Evolutionary conservation across 225 moss, liverwort and hornwort genomes (phyloP), one percentile per base, ranked within the genome.

Genomic region (Ulota crispa): DNA sequence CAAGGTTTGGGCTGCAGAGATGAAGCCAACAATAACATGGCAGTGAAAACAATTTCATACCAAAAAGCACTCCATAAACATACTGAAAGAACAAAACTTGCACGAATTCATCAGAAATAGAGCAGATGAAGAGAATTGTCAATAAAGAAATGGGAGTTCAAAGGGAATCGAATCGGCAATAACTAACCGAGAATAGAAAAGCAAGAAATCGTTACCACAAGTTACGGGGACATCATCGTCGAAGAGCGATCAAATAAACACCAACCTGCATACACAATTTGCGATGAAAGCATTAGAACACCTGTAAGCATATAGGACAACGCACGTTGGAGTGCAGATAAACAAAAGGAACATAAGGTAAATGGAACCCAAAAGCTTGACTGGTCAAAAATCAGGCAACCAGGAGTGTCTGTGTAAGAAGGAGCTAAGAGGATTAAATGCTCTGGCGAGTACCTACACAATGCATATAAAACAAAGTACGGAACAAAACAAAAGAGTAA

Each of bases 211-310:
- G 21, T 65, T 7, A 34, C 21, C 36, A 20, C 34, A 37, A 50
- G 50, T 50, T 50, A 50, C 4, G 18, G 5, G 1, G 1, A 50
- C 18, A 21, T 36, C 20, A 19, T 13, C 60, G 26, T 26, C n/a
- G 13, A 54, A 23, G 9, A 76, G 67, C 3, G 32, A 76, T 47
- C 24, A 69, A 64, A 54, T 66, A 52, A 60, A 42, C 72, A 76
- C 65, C 65, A 65, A 89, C 91, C 91, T 92, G 91, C 89, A 92
- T 91, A 52, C 86, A 42, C 91, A 92, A 69, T 91, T 91, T 31
- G 92, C 91, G n/a, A 89, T 80, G 55, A 92, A 84, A 62, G 89
- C 93, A 85, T 91, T 93, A 7, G 84, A 84, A 81, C 81, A 88
- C 47, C 91, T 93, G 90, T 73, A 87, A 42, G 66, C 52, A 83